phyloP scores from a whole-genome alignment of 1,284 basidiomycete species.

The Sanghuangporus baumii region DNA sequence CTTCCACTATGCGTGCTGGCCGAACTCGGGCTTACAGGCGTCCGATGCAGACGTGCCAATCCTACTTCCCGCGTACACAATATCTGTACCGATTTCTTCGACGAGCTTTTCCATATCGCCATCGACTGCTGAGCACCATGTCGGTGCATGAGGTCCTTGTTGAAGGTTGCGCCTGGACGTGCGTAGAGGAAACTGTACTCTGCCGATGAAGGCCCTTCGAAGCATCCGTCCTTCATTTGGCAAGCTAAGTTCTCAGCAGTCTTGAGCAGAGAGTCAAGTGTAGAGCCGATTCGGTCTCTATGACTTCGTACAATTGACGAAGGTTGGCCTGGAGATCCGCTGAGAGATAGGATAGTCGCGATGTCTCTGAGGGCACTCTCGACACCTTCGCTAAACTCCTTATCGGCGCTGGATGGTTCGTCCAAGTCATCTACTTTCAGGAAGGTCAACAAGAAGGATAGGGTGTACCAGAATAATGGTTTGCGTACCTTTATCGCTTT shows the following conservation, averaged over 20 bases:
- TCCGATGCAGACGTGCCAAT: neutral
- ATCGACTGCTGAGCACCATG: neutral
- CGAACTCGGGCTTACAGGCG: neutral
- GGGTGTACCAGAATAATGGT: neutral
- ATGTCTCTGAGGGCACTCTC: slow-evolving; percentile 6
- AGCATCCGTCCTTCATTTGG: slow-evolving; percentile 1
- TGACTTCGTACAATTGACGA: slow-evolving; percentile 8
- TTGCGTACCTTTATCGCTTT: neutral
- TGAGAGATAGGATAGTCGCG: slow-evolving; percentile 12
- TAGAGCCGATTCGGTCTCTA: slow-evolving; percentile 6
- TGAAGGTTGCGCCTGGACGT: slow-evolving; percentile 9
- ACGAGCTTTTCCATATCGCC: slow-evolving; percentile 1
- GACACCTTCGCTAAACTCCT: neutral
- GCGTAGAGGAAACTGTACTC: slow-evolving; percentile 13
- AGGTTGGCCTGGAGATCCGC: slow-evolving; percentile 6
- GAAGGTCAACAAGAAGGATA: neutral
- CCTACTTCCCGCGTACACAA: slow-evolving; percentile 12
- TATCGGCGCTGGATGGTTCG: neutral
- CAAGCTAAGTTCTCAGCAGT: slow-evolving; percentile 5
- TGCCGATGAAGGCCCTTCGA: neutral
- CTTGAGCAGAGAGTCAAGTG: slow-evolving; percentile 9
- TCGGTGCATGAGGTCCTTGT: slow-evolving; percentile 16
- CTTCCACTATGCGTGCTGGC: neutral
- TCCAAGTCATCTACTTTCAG: neutral
- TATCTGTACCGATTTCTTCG: slow-evolving; percentile 6